Percentiles rank a stretch among this genome's conserved stretches.
Conservation (phyloP, 768 basidiomycete species). For the Atractiella rhizophila region DNA sequence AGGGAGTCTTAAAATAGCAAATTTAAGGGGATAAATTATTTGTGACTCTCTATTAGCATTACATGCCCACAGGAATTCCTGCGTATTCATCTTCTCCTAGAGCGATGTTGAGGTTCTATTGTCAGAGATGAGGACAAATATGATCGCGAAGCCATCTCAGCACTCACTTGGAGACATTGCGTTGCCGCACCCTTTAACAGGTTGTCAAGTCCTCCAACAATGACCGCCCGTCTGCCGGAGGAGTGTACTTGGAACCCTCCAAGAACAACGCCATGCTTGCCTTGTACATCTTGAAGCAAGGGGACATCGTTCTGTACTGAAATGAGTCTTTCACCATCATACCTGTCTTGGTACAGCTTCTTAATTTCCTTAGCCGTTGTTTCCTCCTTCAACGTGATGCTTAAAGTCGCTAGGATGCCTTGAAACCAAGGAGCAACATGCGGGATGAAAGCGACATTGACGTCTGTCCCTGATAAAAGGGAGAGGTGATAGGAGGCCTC, state of each 20-base stretch:
- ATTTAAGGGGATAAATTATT: no score
- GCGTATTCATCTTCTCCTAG: slow-evolving; percentile 64
- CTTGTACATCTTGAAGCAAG: slow-evolving; percentile 43
- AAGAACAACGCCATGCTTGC: slow-evolving; percentile 64
- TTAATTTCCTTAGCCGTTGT: slow-evolving; percentile 48
- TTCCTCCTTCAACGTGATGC: slow-evolving; percentile 44
- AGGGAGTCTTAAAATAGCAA: no score
- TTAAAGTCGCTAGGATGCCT: slow-evolving; percentile 70
- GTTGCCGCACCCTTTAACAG: slow-evolving; percentile 93
- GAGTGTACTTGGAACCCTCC: slow-evolving; percentile 88
- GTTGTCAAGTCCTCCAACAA: slow-evolving; percentile 91
- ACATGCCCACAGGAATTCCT: slow-evolving; percentile 38
- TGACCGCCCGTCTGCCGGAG: slow-evolving; percentile 64
- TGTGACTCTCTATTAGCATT: no score
- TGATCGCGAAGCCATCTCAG: slow-evolving; percentile 20
- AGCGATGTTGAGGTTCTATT: slow-evolving; percentile 65
- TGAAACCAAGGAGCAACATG: slow-evolving; percentile 82
- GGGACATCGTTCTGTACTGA: slow-evolving; percentile 44
- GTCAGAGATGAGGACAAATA: neutral
- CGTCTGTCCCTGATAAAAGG: slow-evolving; percentile 29
- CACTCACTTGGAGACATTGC: slow-evolving; percentile 83
- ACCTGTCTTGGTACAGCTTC: slow-evolving; percentile 49
- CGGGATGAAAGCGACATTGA: slow-evolving; percentile 69
- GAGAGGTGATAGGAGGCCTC: slow-evolving; percentile 72
- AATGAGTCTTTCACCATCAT: slow-evolving; percentile 48